Evolutionary conservation across 805 yeast genomes (phyloP), one percentile per base, ranked within the genome.

Genomic region (Kazachstania viticola): DNA sequence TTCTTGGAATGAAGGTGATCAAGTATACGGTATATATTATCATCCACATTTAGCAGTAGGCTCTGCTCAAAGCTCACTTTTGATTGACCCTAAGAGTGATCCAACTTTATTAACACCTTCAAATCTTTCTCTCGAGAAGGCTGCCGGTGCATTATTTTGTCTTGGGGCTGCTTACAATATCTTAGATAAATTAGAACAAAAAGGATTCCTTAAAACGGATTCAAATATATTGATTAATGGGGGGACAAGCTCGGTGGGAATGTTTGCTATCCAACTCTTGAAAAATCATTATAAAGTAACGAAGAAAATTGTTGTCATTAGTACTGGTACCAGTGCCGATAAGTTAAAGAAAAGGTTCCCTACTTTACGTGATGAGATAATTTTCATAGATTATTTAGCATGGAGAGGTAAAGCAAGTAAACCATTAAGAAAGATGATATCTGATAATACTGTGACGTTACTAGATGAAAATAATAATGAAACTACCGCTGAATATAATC

Each of bases 191-290:
- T 28, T 55, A 25, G 31, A 47, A 39, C 30, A 39, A 39, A 46
- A 38, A 37, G 46, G 30, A 26, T 34, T 44, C 41, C 17, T 56
- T 41, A 62, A 61, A 24, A 54, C 58, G 4, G 60, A 61, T 8
- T 55, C 72, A 1, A 68, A 66, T 34, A 69, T 82, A 3, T 60
- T 81, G 28, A 61, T 84, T 26, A 64, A 80, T 38, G 95, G 95
- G 32, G 93, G 80, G 13, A 75, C 82, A 2, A 71, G 93, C 2
- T 62, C 75, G n/a, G 81, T 79, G 8, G 94, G 91, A 2, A 53
- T 71, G 37, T 66, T 63, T 54, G 66, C 69, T 4, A 62, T 74
- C 21, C 85, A 78, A 49, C 45, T 81, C 17, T 67, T 76, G 14
- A 76, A 70, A 48, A 46, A 64, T 16, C 53, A 60, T 39, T 71